phyloP scores from a whole-genome alignment of 192 early-diverging fungal genomes.

The Coemansia sp. region DNA sequence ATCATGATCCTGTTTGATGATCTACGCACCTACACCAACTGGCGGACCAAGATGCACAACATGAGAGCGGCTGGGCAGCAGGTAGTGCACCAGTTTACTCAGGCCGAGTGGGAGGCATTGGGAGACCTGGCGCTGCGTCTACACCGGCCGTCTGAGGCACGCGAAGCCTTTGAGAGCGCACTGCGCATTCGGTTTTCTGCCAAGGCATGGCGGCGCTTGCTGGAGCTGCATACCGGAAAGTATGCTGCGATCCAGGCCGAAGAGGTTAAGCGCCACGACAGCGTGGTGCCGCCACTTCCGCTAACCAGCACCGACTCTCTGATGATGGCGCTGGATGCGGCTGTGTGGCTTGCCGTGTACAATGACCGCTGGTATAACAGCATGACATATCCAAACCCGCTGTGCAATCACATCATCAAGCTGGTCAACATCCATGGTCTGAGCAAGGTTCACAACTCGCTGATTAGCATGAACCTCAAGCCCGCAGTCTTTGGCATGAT shows the following conservation, averaged over 20 bases:
- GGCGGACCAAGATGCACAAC: slow-evolving; percentile 79
- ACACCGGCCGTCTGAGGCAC: slow-evolving; percentile 84
- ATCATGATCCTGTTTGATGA: slow-evolving; percentile 99
- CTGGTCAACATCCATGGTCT: slow-evolving; percentile 84
- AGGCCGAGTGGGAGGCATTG: slow-evolving; percentile 97
- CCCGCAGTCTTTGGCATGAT: slow-evolving; percentile 74
- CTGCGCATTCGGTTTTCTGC: slow-evolving; percentile 89
- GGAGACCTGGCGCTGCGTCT: slow-evolving; percentile 89
- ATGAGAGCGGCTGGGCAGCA: slow-evolving; percentile 55
- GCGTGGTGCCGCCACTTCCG: slow-evolving; percentile 9
- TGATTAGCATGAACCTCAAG: slow-evolving; percentile 86
- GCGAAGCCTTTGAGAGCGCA: slow-evolving; percentile 85
- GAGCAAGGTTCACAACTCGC: slow-evolving; percentile 87
- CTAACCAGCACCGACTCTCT: slow-evolving; percentile 60
- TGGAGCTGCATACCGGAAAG: slow-evolving; percentile 64
- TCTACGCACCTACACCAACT: slow-evolving; percentile 89
- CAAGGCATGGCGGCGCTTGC: slow-evolving; percentile 82
- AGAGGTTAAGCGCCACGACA: slow-evolving; percentile 41
- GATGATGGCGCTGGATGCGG: slow-evolving; percentile 72
- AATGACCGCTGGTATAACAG: slow-evolving; percentile 91
- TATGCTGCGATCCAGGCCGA: slow-evolving; percentile 65
- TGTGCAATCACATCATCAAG: slow-evolving; percentile 80
- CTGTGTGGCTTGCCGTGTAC: slow-evolving; percentile 79
- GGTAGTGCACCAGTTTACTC: slow-evolving; percentile 84
- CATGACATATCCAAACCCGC: slow-evolving; percentile 85